Percentiles rank a stretch among this genome's conserved stretches.
Evolutionary conservation across 352 stramenopile genomes (phyloP).

Genomic region (Globisporangium viniferum): DNA sequence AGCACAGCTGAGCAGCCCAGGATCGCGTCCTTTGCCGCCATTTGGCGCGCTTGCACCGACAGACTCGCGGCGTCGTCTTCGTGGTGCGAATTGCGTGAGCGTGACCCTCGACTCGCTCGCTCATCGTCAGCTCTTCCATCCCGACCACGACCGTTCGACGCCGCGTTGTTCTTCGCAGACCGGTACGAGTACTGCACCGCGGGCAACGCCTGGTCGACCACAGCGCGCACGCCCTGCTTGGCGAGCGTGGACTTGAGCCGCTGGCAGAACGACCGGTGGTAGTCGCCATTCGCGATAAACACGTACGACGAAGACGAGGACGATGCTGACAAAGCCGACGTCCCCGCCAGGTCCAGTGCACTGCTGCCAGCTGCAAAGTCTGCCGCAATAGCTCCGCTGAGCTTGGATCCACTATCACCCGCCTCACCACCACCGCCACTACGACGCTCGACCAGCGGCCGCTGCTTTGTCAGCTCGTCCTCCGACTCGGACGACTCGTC

Average conservation of each 20-base stretch:
- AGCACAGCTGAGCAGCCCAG: slow-evolving; percentile 63
- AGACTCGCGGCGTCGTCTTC: slow-evolving; percentile 12
- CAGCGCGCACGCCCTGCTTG: slow-evolving; percentile 55
- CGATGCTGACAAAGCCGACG: neutral
- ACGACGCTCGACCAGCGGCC: slow-evolving; percentile 1
- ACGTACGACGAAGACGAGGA: slow-evolving; percentile 41
- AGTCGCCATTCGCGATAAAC: slow-evolving; percentile 77
- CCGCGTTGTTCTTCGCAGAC: slow-evolving; percentile 15
- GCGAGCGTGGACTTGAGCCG: slow-evolving; percentile 50
- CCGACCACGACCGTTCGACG: neutral
- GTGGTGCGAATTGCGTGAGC: neutral
- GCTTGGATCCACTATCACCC: neutral
- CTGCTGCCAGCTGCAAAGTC: neutral
- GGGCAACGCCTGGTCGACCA: slow-evolving; percentile 51
- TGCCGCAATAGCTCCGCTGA: neutral
- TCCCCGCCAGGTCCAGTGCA: neutral
- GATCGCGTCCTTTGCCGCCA: slow-evolving; percentile 76
- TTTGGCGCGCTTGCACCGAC: slow-evolving; percentile 55
- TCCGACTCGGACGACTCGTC: slow-evolving; percentile 20
- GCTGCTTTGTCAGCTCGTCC: slow-evolving; percentile 15
- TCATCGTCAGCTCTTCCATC: neutral
- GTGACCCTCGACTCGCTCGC: neutral
- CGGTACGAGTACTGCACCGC: slow-evolving; percentile 43
- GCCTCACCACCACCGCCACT: neutral
- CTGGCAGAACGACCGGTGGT: slow-evolving; percentile 61